Conservation (phyloP, 1,139 yeast species). For the Blastobotrys proliferans region DNA sequence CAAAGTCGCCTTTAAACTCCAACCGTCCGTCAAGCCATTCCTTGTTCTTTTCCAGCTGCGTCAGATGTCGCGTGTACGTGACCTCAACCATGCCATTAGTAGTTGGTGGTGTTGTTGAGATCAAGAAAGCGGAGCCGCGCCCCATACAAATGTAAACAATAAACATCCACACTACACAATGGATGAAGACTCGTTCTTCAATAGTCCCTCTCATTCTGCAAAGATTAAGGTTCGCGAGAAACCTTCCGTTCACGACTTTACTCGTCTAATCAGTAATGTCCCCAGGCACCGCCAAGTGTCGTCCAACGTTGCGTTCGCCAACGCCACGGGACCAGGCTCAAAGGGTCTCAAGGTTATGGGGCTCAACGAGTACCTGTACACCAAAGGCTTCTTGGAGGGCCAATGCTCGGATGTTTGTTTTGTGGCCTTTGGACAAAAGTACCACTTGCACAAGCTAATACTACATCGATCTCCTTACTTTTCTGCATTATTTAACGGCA, state of each 20-base stretch:
- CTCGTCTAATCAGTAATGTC: not conserved
- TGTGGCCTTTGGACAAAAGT: slow-evolving; percentile 42
- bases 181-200: not conserved
- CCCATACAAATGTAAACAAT: not conserved
- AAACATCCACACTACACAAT: not conserved
- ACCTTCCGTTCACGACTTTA: not conserved
- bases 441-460: slow-evolving; percentile 44
- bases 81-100: slow-evolving; percentile 5
- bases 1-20: slow-evolving; percentile 44
- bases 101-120: too few relatives aligned
- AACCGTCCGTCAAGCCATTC: slow-evolving; percentile 54
- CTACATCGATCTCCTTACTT: slow-evolving; percentile 47
- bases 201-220: too few relatives aligned
- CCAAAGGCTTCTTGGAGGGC: slow-evolving; percentile 43
- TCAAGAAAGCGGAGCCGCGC: not conserved
- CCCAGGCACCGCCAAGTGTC: slow-evolving; percentile 9
- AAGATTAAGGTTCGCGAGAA: slow-evolving; percentile 3
- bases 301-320: not conserved
- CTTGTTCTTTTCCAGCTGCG: slow-evolving; percentile 44
- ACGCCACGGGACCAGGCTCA: not conserved
- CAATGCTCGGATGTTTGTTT: slow-evolving; percentile 47
- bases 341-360: slow-evolving; percentile 16
- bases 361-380: slow-evolving; percentile 35
- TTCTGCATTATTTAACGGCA: slow-evolving; percentile 40
- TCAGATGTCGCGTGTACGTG: slow-evolving; percentile 39